Base-by-base conservation (phyloP, 139 green algal genomes). In the Pseudopediastrum boryanum region DNA sequence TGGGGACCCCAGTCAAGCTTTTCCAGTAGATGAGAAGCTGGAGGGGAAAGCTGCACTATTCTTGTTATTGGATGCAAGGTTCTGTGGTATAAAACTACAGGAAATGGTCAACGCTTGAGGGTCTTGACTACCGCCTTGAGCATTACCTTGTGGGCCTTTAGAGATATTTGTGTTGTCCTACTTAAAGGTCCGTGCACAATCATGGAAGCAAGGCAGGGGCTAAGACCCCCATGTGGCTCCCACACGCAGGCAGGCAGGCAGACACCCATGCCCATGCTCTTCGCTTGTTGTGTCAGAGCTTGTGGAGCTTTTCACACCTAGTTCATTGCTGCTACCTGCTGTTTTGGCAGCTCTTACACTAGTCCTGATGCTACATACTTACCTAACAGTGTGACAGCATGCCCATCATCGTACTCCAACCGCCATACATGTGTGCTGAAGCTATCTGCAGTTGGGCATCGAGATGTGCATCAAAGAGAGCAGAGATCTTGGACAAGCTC, bases 401-500 rank as follows among this genome's bases (percentile, higher is more conserved):
- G 4, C 46, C 52, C 46, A 35, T 65, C 46, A 16, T 36, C 48
- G 6, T 73, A 69, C 13, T 79, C 52, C 23, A 92, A 39, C 0
- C 75, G 42, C 87, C 87, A 92, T 0, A 76, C 42, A 35, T 92
- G 88, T 23, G 77, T 89, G 9, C 59, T 82, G 52, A 75, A 92
- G 0, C 83, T 92, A 39, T 68, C 84, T 86, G 82, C 33, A 72
- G 7, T 4, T 35, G 42, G 35, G 7, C 64, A 72, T 16, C 39
- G 52, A 25, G 39, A 72, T 38, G 12, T 10, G 12, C n/a, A 27
- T 2, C 13, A 29, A 19, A 39, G 38, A 4, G 38, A 71, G 10
- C 38, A 71, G 4, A 70, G 4, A 46, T 31, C 6, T 56, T 12
- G 46, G 46, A n/a, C 13, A 12, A 16, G 46, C 46, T 12, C 46